Evolutionary conservation across 345 rosid species (phyloP).

Genomic region (Dimocarpus longan): DNA sequence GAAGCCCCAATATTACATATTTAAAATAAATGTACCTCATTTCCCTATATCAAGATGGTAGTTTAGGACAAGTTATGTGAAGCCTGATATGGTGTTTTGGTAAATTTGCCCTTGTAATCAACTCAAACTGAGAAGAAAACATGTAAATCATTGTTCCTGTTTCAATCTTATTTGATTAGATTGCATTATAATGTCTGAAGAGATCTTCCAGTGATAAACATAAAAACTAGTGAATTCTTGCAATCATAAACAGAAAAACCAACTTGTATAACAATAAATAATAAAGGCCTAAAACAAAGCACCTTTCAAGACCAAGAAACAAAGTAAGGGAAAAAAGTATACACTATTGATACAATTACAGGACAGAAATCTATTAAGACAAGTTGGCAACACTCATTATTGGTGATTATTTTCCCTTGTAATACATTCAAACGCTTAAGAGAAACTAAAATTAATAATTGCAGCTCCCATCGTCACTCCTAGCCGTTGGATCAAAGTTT

Average conservation of each 20-base stretch:
- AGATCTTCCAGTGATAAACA: neutral
- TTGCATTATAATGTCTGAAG: neutral
- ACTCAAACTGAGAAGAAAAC: neutral
- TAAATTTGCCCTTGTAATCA: too few species aligned
- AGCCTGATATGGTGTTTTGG: too few species aligned
- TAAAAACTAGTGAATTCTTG: neutral
- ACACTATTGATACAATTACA: neutral
- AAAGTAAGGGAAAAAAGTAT: neutral
- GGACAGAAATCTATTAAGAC: neutral
- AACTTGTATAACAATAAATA: neutral
- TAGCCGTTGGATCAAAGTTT: constrained; percentile 52
- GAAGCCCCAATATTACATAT: too few species aligned
- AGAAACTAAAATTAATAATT: constrained; percentile 21
- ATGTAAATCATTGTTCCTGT: neutral
- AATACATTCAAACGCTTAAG: neutral
- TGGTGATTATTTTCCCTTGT: neutral
- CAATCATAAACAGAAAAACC: too few species aligned
- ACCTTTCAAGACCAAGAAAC: neutral
- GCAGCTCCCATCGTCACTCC: constrained; percentile 51
- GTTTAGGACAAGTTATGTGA: too few species aligned
- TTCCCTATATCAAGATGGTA: too few species aligned
- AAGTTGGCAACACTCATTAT: neutral
- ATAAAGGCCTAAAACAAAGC: neutral
- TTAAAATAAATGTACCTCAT: too few species aligned
- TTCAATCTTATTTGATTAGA: neutral